Evolutionary conservation across 495 filamentous ascomycete genomes (phyloP), one percentile per base, ranked within the genome.

Genomic region (Peziza echinospora): DNA sequence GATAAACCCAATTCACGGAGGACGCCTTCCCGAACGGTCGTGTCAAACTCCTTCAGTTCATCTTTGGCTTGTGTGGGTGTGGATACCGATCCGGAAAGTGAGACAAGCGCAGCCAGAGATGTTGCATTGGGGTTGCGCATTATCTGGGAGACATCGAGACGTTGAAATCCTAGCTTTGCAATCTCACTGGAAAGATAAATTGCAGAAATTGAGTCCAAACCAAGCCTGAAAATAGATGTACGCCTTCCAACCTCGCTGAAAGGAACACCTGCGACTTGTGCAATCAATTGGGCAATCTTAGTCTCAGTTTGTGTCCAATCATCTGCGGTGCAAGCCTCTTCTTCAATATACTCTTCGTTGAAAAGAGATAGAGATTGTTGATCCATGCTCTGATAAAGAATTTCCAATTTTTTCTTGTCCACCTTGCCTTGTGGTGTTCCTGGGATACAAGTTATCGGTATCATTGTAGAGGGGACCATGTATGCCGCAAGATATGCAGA

Each of bases 181-280:
- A 83, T 58, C 28, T 57, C 55, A 19, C 64, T 74, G 0, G 77
- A 70, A 28, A 85, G 58, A 10, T 69, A 61, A 42, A 91, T 86
- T 0, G 79, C 81, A 23, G 76, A 78, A n/a, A 91, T 74, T 0
- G 82, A 87, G 58, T 91, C 82, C 19, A 91, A 59, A 0, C 83
- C 83, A 5, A 86, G 63, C 21, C 64, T 69, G 43, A 82, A 70
- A 40, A 77, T 73, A 1, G 68, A 75, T 0, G 61, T 71, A 24
- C 67, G 60, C 21, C 64, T 62, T 8, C 50, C 41, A 43, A 86
- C 62, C 1, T 61, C 59, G 3, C 51, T 41, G 2, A 62, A 41
- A 2, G 73, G 55, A 0, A 70, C 57, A 10, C 63, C 56, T 16
- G 71, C 62, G 28, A 78, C 60, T 39, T 67, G 44, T 1, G 61